Conservation (phyloP, 2,329 filamentous ascomycete species). For the Talaromyces albobiverticillius region DNA sequence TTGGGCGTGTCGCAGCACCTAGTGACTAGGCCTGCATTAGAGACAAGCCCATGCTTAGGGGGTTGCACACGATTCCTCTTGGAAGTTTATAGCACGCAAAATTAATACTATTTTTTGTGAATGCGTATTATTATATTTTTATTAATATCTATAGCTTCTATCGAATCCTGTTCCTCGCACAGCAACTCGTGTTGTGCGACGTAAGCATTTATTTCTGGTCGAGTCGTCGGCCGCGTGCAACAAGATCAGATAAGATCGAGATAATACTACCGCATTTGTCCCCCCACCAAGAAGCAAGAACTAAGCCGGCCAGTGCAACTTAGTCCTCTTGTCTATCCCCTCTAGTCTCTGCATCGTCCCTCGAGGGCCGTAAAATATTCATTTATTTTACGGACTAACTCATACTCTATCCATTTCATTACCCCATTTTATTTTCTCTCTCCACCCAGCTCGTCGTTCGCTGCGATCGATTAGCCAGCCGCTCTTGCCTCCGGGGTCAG, state of each 20-base stretch:
- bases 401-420: neutral
- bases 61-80: neutral
- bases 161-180: too few relatives aligned
- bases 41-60: neutral
- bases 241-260: neutral
- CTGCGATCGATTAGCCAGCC: neutral
- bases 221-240: too few relatives aligned
- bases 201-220: too few relatives aligned
- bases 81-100: too few relatives aligned
- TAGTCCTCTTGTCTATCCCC: neutral
- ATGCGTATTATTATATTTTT: too few relatives aligned
- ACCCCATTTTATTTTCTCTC: neutral
- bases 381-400: neutral
- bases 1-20: neutral
- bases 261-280: neutral
- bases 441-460: neutral
- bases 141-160: too few relatives aligned
- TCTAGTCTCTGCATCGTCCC: neutral
- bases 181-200: neutral
- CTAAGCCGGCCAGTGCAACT: neutral
- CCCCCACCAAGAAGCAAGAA: too few relatives aligned
- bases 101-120: too few relatives aligned
- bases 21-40: neutral
- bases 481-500: slow-evolving; percentile 8
- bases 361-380: neutral